Evolutionary conservation across 306 rosid genomes (phyloP).

Genomic region (Mucuna pruriens): DNA sequence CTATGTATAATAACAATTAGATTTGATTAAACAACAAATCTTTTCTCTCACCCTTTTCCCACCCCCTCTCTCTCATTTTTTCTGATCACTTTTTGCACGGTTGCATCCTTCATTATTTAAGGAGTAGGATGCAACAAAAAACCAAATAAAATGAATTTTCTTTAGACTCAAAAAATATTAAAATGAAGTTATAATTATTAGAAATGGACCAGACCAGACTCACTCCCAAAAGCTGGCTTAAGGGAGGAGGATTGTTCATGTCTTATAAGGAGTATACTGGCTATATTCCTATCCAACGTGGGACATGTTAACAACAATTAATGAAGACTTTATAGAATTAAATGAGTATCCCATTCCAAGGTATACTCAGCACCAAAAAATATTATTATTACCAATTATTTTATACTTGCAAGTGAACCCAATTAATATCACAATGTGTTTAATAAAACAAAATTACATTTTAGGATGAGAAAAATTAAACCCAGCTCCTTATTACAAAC

Average conservation of each 20-base stretch:
- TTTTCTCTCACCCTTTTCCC: not conserved
- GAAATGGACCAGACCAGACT: not conserved
- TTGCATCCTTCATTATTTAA: not conserved
- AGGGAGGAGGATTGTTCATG: not conserved
- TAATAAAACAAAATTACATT: not conserved
- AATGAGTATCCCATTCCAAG: not conserved
- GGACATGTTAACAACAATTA: not conserved
- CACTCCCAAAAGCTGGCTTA: not conserved
- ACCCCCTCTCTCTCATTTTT: not conserved
- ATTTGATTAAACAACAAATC: slow-evolving; percentile 13
- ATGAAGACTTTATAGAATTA: not conserved
- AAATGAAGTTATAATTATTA: not conserved
- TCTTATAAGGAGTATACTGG: not conserved
- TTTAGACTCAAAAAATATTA: not conserved
- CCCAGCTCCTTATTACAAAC: not conserved
- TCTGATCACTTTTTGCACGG: not conserved
- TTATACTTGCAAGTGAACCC: not conserved
- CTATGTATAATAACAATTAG: not conserved
- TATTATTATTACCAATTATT: not conserved
- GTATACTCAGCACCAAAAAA: not conserved
- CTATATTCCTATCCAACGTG: not conserved
- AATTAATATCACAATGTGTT: slow-evolving; percentile 1
- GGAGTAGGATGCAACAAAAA: not conserved
- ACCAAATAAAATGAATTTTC: not conserved
- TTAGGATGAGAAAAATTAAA: not conserved